These are phyloP conservation scores for Mimosa bimucronata DNA, from an alignment of 306 rosid genomes.

Conservation along the genomic window DNA sequence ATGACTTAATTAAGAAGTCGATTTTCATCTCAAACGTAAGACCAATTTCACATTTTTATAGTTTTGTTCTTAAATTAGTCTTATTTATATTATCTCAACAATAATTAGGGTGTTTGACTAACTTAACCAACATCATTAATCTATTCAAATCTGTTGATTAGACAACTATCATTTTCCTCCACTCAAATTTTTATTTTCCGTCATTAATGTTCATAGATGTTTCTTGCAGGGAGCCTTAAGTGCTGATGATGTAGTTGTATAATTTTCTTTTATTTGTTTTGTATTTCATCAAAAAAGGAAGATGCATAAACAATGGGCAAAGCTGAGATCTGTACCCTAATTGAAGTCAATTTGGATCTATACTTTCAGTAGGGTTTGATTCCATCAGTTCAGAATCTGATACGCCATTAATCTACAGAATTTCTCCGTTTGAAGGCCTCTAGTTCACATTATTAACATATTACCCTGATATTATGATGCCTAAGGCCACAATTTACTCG, in stretches of 20 bases:
- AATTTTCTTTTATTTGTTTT: no score
- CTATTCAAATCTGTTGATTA: no score
- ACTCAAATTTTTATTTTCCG: not conserved
- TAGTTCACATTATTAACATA: not conserved
- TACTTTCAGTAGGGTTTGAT: not conserved
- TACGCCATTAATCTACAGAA: no score
- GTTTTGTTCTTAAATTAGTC: no score
- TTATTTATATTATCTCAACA: no score
- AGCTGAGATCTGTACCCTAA: not conserved
- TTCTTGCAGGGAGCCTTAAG: no score
- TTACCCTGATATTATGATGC: not conserved
- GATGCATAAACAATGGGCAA: not conserved
- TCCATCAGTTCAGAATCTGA: not conserved
- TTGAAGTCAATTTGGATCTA: not conserved
- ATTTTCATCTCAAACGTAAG: no score
- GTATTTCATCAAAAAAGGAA: not conserved
- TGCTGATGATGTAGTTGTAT: no score
- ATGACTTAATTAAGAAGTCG: no score
- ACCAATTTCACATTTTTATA: no score
- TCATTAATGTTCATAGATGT: not conserved
- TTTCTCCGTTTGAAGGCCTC: not conserved
- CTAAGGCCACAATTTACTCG: conserved; percentile 8
- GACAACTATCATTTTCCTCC: not conserved
- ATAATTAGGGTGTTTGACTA: no score
- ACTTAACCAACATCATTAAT: no score